Conservation (phyloP, 768 basidiomycete genomes). For the Lactarius deliciosus region DNA sequence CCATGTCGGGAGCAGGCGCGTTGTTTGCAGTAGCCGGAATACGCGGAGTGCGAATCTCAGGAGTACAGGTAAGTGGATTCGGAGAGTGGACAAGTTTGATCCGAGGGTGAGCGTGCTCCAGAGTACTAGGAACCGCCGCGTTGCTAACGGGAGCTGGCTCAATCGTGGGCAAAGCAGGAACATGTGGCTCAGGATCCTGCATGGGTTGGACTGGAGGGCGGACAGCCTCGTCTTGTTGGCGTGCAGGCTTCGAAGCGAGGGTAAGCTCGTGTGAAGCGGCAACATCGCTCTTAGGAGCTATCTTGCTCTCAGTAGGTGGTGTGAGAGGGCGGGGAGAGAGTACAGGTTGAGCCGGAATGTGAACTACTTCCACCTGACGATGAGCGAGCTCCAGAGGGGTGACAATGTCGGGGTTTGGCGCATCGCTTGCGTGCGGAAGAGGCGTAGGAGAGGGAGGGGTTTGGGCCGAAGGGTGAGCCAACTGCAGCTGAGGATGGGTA, state of each 20-base stretch:
- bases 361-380: conserved; percentile 1
- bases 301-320: background rate
- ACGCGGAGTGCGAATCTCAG: background rate
- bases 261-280: background rate
- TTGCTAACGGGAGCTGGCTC: background rate
- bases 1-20: background rate
- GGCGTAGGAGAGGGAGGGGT: background rate
- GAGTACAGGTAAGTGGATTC: background rate
- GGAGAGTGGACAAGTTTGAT: background rate
- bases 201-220: background rate
- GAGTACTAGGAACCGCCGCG: background rate
- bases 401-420: background rate
- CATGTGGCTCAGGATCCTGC: background rate
- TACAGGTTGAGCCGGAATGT: background rate
- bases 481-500: background rate
- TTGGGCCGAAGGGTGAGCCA: background rate
- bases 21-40: background rate
- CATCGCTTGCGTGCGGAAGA: background rate
- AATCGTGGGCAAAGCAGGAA: background rate
- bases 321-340: background rate
- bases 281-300: background rate
- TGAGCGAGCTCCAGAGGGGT: background rate
- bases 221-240: background rate
- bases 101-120: background rate
- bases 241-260: background rate